phyloP scores from a whole-genome alignment of 2,329 filamentous ascomycete species.

The Trichoderma asperellum region DNA sequence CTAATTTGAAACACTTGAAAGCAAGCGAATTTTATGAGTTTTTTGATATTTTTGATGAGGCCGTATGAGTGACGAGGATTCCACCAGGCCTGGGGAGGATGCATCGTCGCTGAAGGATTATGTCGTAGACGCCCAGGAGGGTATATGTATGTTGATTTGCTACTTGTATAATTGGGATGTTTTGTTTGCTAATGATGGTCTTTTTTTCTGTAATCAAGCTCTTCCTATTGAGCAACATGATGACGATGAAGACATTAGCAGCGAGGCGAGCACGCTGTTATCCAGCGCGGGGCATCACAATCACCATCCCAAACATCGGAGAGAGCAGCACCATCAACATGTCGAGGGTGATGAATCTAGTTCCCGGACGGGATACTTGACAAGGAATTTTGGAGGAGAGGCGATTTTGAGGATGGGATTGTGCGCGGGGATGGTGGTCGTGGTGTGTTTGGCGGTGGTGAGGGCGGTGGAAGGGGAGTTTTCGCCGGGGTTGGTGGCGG shows the following conservation, averaged over 20 bases:
- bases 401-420: not conserved
- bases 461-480: not conserved
- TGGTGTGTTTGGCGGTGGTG: not conserved
- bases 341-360: not conserved
- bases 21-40: not conserved
- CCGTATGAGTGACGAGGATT: not conserved
- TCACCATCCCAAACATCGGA: not conserved
- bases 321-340: not conserved
- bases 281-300: not conserved
- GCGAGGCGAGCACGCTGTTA: slow-evolving; percentile 3
- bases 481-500: slow-evolving; percentile 11
- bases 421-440: not conserved
- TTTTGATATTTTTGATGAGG: not conserved
- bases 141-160: not conserved
- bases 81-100: not conserved
- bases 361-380: not conserved
- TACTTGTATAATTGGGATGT: not conserved
- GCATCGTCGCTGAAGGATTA: not conserved
- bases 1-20: not conserved
- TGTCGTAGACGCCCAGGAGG: not conserved
- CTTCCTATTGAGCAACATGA: slow-evolving; percentile 3
- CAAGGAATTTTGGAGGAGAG: not conserved
- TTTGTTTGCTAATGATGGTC: not conserved
- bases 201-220: not conserved
- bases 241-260: not conserved